A percentile compares a stretch with the other conserved stretches of the same genome.
These are phyloP conservation scores for Stemphylium vesicarium DNA, from an alignment of 2,329 filamentous ascomycete genomes.

Conservation along the genomic window DNA sequence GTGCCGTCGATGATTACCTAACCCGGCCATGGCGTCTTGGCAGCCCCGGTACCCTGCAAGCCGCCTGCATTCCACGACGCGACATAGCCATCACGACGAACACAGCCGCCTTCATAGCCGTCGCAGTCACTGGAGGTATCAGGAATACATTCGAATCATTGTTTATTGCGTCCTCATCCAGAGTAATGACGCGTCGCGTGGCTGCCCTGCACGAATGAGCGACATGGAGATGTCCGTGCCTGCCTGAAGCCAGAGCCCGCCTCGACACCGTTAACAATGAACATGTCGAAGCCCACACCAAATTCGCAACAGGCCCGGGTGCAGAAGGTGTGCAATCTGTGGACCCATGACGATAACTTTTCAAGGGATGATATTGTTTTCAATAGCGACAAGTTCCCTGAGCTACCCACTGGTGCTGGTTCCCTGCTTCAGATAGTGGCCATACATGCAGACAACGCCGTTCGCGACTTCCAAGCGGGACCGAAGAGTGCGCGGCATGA, in stretches of 20 bases:
- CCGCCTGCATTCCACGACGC: background rate
- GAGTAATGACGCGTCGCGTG: constrained; percentile 4
- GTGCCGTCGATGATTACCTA: no score
- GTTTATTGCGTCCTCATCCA: background rate
- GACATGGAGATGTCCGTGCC: constrained; percentile 2
- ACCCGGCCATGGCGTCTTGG: constrained; percentile 6
- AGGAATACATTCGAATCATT: background rate
- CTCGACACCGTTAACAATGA: constrained; percentile 1
- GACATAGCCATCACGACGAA: background rate
- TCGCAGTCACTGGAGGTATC: background rate
- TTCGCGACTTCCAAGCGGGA: constrained; percentile 54
- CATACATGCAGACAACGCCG: constrained; percentile 59
- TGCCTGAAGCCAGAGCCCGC: constrained; percentile 4
- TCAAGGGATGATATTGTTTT: constrained; percentile 80
- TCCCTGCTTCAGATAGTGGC: constrained; percentile 76
- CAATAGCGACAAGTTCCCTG: constrained; percentile 73
- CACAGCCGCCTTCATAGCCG: background rate
- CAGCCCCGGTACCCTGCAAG: constrained; percentile 4
- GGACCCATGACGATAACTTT: constrained; percentile 74
- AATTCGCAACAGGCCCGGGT: constrained; percentile 36
- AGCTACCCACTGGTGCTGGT: constrained; percentile 67
- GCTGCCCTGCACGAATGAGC: constrained; percentile 1
- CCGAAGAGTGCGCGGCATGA: constrained; percentile 35
- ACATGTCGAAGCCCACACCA: constrained; percentile 41
- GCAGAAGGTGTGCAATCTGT: constrained; percentile 57